Conservation (phyloP, 192 early-diverging fungal species). For the Backusella macrospora region DNA sequence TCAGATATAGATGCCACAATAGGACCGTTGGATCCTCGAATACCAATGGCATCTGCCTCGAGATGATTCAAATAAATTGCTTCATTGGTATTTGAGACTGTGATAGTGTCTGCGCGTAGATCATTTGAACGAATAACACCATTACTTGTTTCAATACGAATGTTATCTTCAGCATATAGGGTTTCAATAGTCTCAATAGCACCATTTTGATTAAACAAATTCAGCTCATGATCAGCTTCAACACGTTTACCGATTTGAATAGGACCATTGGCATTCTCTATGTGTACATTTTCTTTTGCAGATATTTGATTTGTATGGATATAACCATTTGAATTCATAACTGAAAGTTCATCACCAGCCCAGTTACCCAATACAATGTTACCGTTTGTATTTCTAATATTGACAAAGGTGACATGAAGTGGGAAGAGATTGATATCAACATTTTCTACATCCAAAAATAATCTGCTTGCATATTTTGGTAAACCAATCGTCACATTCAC, state of each 20-base stretch:
- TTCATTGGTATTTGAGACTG: neutral
- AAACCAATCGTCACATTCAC: neutral
- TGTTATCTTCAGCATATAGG: neutral
- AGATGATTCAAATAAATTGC: neutral
- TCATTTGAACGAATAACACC: neutral
- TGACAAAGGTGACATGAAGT: neutral
- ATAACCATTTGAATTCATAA: constrained; percentile 5
- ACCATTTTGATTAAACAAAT: neutral
- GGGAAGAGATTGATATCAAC: constrained; percentile 1
- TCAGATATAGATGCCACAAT: neutral
- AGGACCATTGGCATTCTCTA: constrained; percentile 1
- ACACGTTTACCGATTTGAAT: neutral
- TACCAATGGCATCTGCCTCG: neutral
- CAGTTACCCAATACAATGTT: neutral
- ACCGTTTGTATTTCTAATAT: constrained; percentile 3
- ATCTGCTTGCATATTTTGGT: constrained; percentile 4
- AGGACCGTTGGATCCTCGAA: constrained; percentile 4
- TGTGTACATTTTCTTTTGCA: neutral
- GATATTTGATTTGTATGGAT: neutral
- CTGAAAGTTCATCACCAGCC: constrained; percentile 5
- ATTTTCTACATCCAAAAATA: constrained; percentile 2
- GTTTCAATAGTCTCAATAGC: neutral
- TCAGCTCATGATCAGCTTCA: neutral
- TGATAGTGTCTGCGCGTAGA: neutral
- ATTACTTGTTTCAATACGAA: constrained; percentile 5